These are phyloP conservation scores for Ceratobasidium theobromae DNA, from an alignment of 1,284 basidiomycete genomes.

Conservation along the genomic window DNA sequence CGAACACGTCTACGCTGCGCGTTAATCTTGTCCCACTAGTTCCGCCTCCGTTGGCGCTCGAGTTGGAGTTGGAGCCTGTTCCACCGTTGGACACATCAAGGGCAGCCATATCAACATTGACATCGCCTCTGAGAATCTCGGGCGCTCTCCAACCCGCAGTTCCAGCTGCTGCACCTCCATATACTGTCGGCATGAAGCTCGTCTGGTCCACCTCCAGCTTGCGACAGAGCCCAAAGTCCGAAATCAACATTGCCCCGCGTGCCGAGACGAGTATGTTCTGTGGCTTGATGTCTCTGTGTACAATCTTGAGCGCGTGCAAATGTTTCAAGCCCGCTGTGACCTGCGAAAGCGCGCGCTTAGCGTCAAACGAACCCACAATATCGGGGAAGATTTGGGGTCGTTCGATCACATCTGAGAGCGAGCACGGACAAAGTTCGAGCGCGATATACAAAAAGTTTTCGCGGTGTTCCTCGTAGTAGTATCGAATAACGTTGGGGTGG, in stretches of 20 bases:
- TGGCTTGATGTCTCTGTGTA: constrained; percentile 98
- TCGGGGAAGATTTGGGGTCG: constrained; percentile 72
- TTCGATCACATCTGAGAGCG: constrained; percentile 91
- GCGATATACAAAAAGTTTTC: constrained; percentile 97
- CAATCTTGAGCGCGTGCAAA: constrained; percentile 91
- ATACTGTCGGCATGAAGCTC: constrained; percentile 78
- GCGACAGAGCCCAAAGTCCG: constrained; percentile 93
- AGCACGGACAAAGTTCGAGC: constrained; percentile 93
- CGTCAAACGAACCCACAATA: constrained; percentile 70
- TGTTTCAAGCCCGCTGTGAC: constrained; percentile 88
- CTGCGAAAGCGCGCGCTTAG: constrained; percentile 85
- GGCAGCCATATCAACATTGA: constrained; percentile 78
- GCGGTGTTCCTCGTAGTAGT: constrained; percentile 95
- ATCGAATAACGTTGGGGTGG: constrained; percentile 97
- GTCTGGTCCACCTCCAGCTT: constrained; percentile 91
- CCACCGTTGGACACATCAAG: constrained; percentile 46
- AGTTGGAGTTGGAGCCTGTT: constrained; percentile 12
- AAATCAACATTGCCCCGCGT: constrained; percentile 77
- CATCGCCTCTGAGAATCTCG: constrained; percentile 88
- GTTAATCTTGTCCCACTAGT: constrained; percentile 65
- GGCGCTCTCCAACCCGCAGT: constrained; percentile 95
- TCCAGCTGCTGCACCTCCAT: constrained; percentile 60
- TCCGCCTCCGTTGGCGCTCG: constrained; percentile 14
- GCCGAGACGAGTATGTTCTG: constrained; percentile 93
- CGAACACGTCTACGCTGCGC: constrained; percentile 92